Evolutionary conservation across 306 rosid genomes (phyloP), one percentile per base, ranked within the genome.

Genomic region (Quercus suber): DNA sequence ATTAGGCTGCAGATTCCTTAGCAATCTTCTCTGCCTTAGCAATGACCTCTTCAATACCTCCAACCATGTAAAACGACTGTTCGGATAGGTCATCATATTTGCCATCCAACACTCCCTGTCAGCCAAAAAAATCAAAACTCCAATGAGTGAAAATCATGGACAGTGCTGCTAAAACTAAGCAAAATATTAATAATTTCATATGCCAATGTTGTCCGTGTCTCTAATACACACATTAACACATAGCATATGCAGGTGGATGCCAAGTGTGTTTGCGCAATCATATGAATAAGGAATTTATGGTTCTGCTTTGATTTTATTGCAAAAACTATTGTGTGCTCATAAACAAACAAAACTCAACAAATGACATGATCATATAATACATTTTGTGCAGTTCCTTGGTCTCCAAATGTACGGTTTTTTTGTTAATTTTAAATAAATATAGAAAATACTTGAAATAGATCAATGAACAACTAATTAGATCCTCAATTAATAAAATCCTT

Each of bases 1-100:
- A 74, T 59, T 82, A 89, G 71, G 93, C 88, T 4, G 93, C 93
- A 5, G 91, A 85, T 80, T 95, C 99, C 91, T 81, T 95, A n/a
- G 99, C 87, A 70, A 95, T 91, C 97, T 93, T 95, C 85, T 95
- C 99, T 6, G 98, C 99, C 89, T 95, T 93, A 0, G 96, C 98
- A 82, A 95, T 76, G 76, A 91, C 98, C 82, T 95, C 99, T 1
- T 95, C 99, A 71, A 95, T 95, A 19, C 99, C 99, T 33, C 99
- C 98, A 61, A 95, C 99, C 99, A 95, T 95, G 86, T 95, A 95
- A 81, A 95, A 95, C 25, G 99, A 82, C 20, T 95, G 99, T 78
- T 95, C 99, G 1, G 96, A 1, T 74, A 95, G 94, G 84, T 95
- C 99, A 76, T 95, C 99, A 11, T 88, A 95, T 77, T 93, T 95